Evolutionary conservation across 1,284 basidiomycete species (phyloP), one percentile per base, ranked within the genome.

Genomic region (Leccinum fallax): DNA sequence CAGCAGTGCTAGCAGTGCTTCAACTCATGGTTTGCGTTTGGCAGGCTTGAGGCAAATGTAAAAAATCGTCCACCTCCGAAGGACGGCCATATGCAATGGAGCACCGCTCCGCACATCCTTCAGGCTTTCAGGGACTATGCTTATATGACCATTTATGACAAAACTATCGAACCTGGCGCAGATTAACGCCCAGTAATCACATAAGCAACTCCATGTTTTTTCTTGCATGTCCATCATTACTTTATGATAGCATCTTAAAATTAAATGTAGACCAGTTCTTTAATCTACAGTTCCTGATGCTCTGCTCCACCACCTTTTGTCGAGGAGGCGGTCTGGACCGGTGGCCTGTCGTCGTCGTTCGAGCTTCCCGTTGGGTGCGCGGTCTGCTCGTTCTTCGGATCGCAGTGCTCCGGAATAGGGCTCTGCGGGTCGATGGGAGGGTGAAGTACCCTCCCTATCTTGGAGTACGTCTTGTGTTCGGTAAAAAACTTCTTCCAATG

Each of bases 401-500:
- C 81, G 67, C 95, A 97, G 59, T 90, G 89, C 66, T 85, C 85
- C 10, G 93, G 95, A 63, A 94, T 84, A 16, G 94, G 92, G 64
- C 83, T 87, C 19, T 77, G 70, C 30, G 92, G 91, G 74, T 96
- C 90, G 73, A 97, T 94, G 40, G 92, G 85, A 58, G 77, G 80
- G 69, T 93, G 92, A 11, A 80, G 76, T 21, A 93, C 90, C 63
- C 78, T 85, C 16, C 95, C 95, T 53, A 95, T 85, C 69, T 88
- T 89, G 61, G 69, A 70, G 75, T 96, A 95, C 66, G 87, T 85
- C 69, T 89, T 87, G 76, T 93, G 90, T 21, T 92, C 85, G 2
- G 80, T 76, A 71, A 95, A 98, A 80, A 96, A 98, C 40, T 85
- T 81, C 77, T 94, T 94, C 95, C 95, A 98, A 68, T 94, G 87